phyloP scores from a whole-genome alignment of 805 yeast genomes.

The Wickerhamomyces rabaulensis region DNA sequence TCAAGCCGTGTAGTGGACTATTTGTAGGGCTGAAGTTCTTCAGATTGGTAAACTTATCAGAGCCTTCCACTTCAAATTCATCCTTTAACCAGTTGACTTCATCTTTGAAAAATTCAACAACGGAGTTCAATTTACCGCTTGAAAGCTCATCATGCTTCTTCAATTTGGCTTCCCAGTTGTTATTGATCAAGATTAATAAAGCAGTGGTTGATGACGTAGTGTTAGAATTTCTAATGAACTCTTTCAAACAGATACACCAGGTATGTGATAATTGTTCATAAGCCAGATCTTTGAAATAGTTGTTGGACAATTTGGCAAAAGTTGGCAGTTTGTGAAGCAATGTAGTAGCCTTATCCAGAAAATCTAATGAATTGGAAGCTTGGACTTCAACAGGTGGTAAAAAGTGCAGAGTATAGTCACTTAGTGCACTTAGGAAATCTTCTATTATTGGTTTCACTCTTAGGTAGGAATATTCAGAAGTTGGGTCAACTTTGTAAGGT shows the following conservation, averaged over 20 bases:
- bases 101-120: constrained; percentile 37
- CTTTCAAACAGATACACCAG: constrained; percentile 45
- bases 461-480: constrained; percentile 70
- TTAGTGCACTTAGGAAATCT: constrained; percentile 64
- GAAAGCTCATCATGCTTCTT: constrained; percentile 40
- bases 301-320: constrained; percentile 46
- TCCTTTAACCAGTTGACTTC: constrained; percentile 30
- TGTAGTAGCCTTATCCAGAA: constrained; percentile 56
- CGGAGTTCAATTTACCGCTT: constrained; percentile 35
- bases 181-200: constrained; percentile 32
- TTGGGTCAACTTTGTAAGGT: constrained; percentile 72
- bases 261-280: constrained; percentile 57
- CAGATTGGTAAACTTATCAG: constrained; percentile 9
- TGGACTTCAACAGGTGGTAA: constrained; percentile 64
- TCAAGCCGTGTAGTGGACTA: constrained; percentile 19
- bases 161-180: constrained; percentile 37
- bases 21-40: constrained; percentile 19
- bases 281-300: constrained; percentile 40
- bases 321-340: constrained; percentile 61
- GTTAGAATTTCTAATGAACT: constrained; percentile 18
- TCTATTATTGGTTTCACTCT: constrained; percentile 63
- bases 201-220: constrained; percentile 24
- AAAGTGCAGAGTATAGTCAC: constrained; percentile 69
- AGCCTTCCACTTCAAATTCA: constrained; percentile 10
- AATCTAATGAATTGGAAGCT: constrained; percentile 48